Evolutionary conservation across 2,329 filamentous ascomycete species (phyloP).

Genomic region (Coniosporium tulheliwenetii): DNA sequence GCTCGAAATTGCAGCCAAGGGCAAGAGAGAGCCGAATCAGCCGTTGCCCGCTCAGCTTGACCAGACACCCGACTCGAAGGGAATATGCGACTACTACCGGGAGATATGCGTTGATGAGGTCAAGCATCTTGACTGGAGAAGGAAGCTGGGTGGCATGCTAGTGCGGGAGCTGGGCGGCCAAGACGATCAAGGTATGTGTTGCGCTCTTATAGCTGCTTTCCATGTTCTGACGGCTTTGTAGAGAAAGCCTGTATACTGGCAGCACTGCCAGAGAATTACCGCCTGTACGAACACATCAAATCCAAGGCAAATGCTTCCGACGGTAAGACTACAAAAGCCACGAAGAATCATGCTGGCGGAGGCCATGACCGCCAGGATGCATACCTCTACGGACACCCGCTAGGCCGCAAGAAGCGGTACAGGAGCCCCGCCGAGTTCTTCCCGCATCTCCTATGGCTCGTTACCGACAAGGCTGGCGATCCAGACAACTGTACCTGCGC

Average conservation of each 20-base stretch:
- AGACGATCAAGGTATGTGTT: background rate
- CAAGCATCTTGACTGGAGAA: slow-evolving; percentile 41
- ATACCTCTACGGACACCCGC: slow-evolving; percentile 44
- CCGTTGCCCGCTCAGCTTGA: slow-evolving; percentile 37
- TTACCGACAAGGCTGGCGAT: slow-evolving; percentile 35
- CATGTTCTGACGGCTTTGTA: slow-evolving; percentile 7
- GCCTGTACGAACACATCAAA: slow-evolving; percentile 42
- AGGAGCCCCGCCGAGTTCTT: slow-evolving; percentile 45
- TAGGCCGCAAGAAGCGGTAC: slow-evolving; percentile 40
- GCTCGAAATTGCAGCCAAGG: slow-evolving; percentile 32
- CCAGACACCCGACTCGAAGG: slow-evolving; percentile 34
- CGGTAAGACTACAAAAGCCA: slow-evolving; percentile 25
- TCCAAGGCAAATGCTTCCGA: slow-evolving; percentile 27
- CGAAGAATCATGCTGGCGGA: slow-evolving; percentile 32
- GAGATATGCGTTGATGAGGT: slow-evolving; percentile 32
- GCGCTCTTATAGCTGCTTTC: background rate
- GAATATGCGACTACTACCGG: slow-evolving; percentile 39
- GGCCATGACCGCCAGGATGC: slow-evolving; percentile 41
- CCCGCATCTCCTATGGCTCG: slow-evolving; percentile 42
- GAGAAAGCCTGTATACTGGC: slow-evolving; percentile 34
- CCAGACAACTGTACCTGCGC: slow-evolving; percentile 41
- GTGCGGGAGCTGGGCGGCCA: slow-evolving; percentile 29
- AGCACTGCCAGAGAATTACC: slow-evolving; percentile 39
- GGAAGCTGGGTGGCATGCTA: slow-evolving; percentile 44
- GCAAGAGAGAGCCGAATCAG: slow-evolving; percentile 33